Base-by-base conservation (phyloP, 2,329 filamentous ascomycete species). In the Exophiala mesophila region DNA sequence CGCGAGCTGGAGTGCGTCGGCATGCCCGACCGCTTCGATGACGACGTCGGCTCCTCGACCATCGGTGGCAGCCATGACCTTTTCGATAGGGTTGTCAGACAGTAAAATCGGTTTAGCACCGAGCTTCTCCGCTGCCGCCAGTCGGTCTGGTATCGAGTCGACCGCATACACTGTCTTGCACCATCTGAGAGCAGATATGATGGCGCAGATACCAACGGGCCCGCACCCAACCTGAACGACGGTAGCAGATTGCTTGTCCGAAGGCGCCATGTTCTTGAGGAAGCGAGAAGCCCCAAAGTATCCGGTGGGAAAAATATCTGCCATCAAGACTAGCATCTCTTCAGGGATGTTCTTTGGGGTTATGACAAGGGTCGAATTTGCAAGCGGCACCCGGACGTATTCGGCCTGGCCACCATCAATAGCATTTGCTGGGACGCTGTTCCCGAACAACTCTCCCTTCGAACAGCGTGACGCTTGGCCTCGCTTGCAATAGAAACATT, bases 11-110 rank as follows among this genome's bases (percentile, higher is more conserved):
- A 50, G 26, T 10, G 47, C 47, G 3, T 19, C 5, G 3, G 20
- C 28, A 18, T 41, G 37, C 5, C 47, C 47, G 10, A 50, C 47
- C 3, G 48, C 18, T 32, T 50, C 47, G 17, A 50, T 39, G 10
- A 48, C 45, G 4, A 37, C 61, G 74, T 97, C 18, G 88, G 82
- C 12, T 86, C 89, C 18, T 71, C 97, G 45, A 1, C 71, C 75
- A 1, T 66, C 72, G 34, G 82, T 80, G 7, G 66, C 54, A 44
- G 72, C 62, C 33, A 81, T 73, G 30, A 82, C 82, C 52, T 76
- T 68, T 21, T 78, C 70, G 1, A 81, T 2, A 71, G 73, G 52
- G 6, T 70, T 68, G 43, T 76, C 71, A 30, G 72, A 73, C n/a
- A 64, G 72, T 54, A 83, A 82, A 20, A 83, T 72, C 0, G 77